These are phyloP conservation scores for Casuarina cunninghamiana DNA, from an alignment of 306 rosid species.

Conservation along the genomic window DNA sequence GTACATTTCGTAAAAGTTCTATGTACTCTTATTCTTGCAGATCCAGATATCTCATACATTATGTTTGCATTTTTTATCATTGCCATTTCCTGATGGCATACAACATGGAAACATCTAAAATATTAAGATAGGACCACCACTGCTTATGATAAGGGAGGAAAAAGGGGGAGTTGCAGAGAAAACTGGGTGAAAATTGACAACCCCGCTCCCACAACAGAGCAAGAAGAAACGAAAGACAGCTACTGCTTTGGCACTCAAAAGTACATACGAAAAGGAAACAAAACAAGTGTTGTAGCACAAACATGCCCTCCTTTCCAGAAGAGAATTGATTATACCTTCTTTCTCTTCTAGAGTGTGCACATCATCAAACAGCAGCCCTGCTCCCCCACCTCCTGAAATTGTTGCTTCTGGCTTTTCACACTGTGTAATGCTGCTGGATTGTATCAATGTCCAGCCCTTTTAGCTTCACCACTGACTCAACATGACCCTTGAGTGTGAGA, in stretches of 20 bases:
- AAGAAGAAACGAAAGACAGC: slow-evolving; percentile 40
- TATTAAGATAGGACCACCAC: slow-evolving; percentile 20
- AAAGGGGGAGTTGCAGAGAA: slow-evolving; percentile 17
- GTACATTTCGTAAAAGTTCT: not conserved
- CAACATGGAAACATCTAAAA: slow-evolving; percentile 13
- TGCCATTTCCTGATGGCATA: slow-evolving; percentile 25
- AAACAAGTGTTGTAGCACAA: slow-evolving; percentile 42
- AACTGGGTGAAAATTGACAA: slow-evolving; percentile 17
- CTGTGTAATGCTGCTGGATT: slow-evolving; percentile 95
- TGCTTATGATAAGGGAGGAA: slow-evolving; percentile 8
- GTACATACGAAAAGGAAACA: slow-evolving; percentile 30
- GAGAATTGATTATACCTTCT: slow-evolving; percentile 38
- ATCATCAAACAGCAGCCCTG: slow-evolving; percentile 22
- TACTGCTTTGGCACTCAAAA: slow-evolving; percentile 36
- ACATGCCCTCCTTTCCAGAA: slow-evolving; percentile 36
- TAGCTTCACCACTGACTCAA: slow-evolving; percentile 96
- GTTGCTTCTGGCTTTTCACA: slow-evolving; percentile 43
- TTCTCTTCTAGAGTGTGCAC: slow-evolving; percentile 25
- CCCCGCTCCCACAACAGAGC: slow-evolving; percentile 29
- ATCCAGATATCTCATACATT: slow-evolving; percentile 22
- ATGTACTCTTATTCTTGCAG: slow-evolving; percentile 23
- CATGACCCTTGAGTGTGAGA: slow-evolving; percentile 93
- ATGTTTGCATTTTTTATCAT: slow-evolving; percentile 18
- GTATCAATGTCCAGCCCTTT: slow-evolving; percentile 93
- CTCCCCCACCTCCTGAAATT: slow-evolving; percentile 22